These are phyloP conservation scores for Scutellaria baicalensis DNA, from an alignment of 257 asterid genomes.

Conservation along the genomic window DNA sequence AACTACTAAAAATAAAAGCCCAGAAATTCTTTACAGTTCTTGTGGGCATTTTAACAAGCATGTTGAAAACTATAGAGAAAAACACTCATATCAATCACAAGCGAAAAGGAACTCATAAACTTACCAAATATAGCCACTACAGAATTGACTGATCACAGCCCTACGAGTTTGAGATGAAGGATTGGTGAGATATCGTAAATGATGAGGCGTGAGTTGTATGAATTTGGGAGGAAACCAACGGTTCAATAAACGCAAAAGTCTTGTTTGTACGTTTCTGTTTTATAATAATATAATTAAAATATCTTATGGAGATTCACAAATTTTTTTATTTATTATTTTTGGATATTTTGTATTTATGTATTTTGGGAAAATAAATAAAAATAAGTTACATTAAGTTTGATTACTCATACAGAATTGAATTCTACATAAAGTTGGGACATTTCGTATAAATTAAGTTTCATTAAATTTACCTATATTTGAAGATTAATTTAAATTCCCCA, in stretches of 20 bases:
- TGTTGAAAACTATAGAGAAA: not conserved
- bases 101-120: not conserved
- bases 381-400: not conserved
- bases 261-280: conserved; percentile 5
- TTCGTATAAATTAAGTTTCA: no score
- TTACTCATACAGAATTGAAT: no score
- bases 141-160: not conserved
- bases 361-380: not conserved
- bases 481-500: no score
- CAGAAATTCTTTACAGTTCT: conserved; percentile 6
- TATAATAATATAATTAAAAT: conserved; percentile 3
- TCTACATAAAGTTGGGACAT: no score
- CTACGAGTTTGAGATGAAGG: not conserved
- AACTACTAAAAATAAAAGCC: not conserved
- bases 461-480: no score
- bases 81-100: not conserved
- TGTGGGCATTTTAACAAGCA: conserved; percentile 28
- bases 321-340: not conserved
- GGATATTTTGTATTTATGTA: no score
- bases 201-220: conserved; percentile 12
- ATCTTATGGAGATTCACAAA: conserved; percentile 22
- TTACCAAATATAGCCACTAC: conserved; percentile 8
- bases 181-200: conserved; percentile 6
- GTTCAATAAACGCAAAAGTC: not conserved
- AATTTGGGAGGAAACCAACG: conserved; percentile 21